phyloP scores from a whole-genome alignment of 129 eudicot species.

The Flaveria linearis region DNA sequence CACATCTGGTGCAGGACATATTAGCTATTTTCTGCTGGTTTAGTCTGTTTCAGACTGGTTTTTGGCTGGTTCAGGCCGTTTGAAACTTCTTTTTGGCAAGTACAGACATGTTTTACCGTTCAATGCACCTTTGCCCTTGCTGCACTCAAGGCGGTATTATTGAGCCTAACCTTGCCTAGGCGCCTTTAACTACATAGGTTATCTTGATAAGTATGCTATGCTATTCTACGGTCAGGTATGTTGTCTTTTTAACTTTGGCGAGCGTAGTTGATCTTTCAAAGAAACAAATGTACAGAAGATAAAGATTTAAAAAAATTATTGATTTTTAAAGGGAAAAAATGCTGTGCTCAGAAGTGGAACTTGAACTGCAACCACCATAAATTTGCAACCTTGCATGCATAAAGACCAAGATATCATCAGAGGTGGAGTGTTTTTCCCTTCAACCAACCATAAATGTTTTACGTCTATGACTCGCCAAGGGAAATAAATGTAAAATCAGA shows the following conservation, averaged over 20 bases:
- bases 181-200: too few species aligned
- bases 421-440: neutral
- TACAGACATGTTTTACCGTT: too few species aligned
- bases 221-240: neutral
- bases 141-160: too few species aligned
- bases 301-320: neutral
- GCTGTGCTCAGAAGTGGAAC: neutral
- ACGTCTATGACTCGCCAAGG: neutral
- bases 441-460: neutral
- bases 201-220: neutral
- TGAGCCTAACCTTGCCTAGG: too few species aligned
- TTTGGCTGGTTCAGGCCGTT: too few species aligned
- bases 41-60: too few species aligned
- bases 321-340: neutral
- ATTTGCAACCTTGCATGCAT: neutral
- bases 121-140: too few species aligned
- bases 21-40: too few species aligned
- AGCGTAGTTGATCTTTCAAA: conserved; percentile 8
- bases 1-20: too few species aligned
- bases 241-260: neutral
- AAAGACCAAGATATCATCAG: neutral
- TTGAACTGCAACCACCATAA: neutral
- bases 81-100: too few species aligned
- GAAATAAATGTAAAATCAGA: neutral
- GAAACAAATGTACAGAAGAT: neutral